Percentiles rank a stretch among this genome's conserved stretches.
phyloP scores from a whole-genome alignment of 495 filamentous ascomycete species.

The Terfezia boudieri region DNA sequence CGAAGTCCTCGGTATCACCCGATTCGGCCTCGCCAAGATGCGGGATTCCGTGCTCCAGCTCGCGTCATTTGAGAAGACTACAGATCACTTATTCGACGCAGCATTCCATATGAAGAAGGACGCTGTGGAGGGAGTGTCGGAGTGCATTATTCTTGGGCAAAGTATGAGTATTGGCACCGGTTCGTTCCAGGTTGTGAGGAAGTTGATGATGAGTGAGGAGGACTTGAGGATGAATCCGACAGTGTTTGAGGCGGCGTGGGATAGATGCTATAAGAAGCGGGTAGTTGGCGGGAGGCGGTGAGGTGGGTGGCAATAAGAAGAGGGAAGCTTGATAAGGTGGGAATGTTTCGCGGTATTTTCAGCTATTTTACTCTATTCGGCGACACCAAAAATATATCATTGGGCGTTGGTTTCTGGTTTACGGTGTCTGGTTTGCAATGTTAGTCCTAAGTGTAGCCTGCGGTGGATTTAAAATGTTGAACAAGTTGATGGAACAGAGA shows the following conservation, averaged over 20 bases:
- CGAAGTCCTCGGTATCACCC: conserved; percentile 90
- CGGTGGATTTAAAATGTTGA: too few species aligned
- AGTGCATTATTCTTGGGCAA: conserved; percentile 29
- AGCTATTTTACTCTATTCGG: too few species aligned
- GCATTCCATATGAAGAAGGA: conserved; percentile 76
- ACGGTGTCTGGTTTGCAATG: too few species aligned
- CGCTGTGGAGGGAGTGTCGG: conserved; percentile 72
- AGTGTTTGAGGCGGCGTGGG: conserved; percentile 59
- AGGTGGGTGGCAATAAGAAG: background rate
- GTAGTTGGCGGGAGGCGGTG: background rate
- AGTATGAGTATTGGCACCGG: conserved; percentile 68
- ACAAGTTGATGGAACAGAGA: too few species aligned
- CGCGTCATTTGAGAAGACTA: conserved; percentile 94
- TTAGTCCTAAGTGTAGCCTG: too few species aligned
- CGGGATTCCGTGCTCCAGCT: conserved; percentile 83
- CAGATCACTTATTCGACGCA: conserved; percentile 91
- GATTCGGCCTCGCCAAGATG: conserved; percentile 94
- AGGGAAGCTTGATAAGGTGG: too few species aligned
- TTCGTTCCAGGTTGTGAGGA: conserved; percentile 65
- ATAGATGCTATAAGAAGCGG: conserved; percentile 19
- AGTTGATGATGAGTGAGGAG: conserved; percentile 41
- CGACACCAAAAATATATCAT: too few species aligned
- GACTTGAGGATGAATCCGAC: conserved; percentile 41
- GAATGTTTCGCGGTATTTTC: too few species aligned
- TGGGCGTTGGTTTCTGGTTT: too few species aligned